Base-by-base conservation (phyloP, 352 stramenopile species). In the Phytophthora boehmeriae region DNA sequence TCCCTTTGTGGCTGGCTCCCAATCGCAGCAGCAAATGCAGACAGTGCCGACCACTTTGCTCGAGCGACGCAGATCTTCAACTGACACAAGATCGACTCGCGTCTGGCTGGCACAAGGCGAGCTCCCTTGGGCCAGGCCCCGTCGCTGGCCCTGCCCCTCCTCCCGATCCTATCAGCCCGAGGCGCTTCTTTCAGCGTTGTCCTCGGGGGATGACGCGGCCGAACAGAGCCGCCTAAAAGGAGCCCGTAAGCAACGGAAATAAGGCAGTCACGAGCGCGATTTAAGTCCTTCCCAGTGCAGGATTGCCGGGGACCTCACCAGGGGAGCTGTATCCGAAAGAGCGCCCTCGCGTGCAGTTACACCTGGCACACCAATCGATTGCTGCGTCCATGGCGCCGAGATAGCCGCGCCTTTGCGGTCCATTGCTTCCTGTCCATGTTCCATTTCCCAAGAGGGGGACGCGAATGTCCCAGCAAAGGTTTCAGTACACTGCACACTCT, bases 21-120 rank as follows among this genome's bases (percentile, higher is more conserved):
- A 30, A 30, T 59, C 57, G 41, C 30, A 39, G 23, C 27, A 25
- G 50, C 0, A 22, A 39, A 17, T 39, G 34, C 34, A 39, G 34
- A 39, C 34, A 52, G 20, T 22, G 22, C 19, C 9, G 22, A 5
- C 23, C 52, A 62, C 49, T 71, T 80, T 38, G 43, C 59, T 54
- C 43, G 58, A 54, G 66, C 58, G 54, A 54, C 54, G 77, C 65
- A 87, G 75, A 87, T 87, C 63, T 79, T 83, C 72, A 79, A 87
- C 72, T 87, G 77, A 75, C 62, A 68, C 59, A 60, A 59, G 64
- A 56, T 57, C 51, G 54, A 45, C 45, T 53, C 34, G 58, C 55
- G 38, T 50, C 45, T 58, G 58, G 43, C 41, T 38, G 46, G 36
- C 19, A n/a, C 11, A 10, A 10, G 8, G 19, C 43, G 17, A 10